Evolutionary conservation across 1,284 basidiomycete genomes (phyloP).

Genomic region (Microbotryum saponariae): DNA sequence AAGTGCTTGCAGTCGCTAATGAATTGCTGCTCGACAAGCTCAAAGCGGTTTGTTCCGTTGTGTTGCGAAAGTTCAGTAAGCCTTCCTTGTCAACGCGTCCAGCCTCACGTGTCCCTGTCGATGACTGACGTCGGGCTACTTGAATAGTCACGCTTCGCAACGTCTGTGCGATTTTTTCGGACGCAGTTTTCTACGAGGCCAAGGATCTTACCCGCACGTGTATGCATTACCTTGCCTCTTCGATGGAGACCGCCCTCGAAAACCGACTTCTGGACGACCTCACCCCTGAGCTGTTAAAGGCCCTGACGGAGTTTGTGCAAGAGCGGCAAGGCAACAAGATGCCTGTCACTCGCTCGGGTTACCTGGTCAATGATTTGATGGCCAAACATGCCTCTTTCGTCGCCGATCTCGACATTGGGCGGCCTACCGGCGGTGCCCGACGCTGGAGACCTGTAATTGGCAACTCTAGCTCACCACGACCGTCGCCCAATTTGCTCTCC

Average conservation of each 20-base stretch:
- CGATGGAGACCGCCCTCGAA: conserved; percentile 84
- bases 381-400: conserved; percentile 67
- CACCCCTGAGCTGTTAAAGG: conserved; percentile 57
- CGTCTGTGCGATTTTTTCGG: conserved; percentile 68
- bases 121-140: conserved; percentile 12
- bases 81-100: not conserved
- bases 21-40: conserved; percentile 82
- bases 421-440: conserved; percentile 50
- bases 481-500: conserved; percentile 46
- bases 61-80: conserved; percentile 51
- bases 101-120: not conserved
- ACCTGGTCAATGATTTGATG: conserved; percentile 55
- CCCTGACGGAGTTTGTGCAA: conserved; percentile 58
- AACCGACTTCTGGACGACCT: conserved; percentile 66
- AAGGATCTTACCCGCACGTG: conserved; percentile 61
- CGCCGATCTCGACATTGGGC: conserved; percentile 69
- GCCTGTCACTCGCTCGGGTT: conserved; percentile 53
- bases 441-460: conserved; percentile 30
- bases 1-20: conserved; percentile 77
- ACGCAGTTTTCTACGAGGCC: conserved; percentile 74
- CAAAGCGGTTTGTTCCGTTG: conserved; percentile 68
- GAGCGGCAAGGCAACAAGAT: conserved; percentile 59
- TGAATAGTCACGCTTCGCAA: conserved; percentile 65
- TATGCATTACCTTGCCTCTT: conserved; percentile 72
- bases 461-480: conserved; percentile 46